These are phyloP conservation scores for Aspergillus pseudoviridinutans DNA, from an alignment of 2,329 filamentous ascomycete species.

Conservation along the genomic window DNA sequence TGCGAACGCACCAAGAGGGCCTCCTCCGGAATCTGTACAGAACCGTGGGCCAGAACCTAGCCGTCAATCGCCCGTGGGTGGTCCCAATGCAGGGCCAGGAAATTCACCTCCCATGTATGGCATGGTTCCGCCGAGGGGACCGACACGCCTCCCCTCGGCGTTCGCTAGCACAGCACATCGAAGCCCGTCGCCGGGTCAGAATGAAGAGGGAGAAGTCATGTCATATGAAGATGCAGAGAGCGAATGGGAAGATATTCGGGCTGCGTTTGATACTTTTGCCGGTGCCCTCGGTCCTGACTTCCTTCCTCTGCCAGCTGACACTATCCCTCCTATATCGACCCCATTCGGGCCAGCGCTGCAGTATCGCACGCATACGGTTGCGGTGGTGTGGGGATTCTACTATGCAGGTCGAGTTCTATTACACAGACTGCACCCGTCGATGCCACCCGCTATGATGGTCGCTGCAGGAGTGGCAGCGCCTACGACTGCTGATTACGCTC, in stretches of 20 bases:
- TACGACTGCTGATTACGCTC: slow-evolving; percentile 67
- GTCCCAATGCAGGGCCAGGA: slow-evolving; percentile 5
- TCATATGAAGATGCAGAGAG: slow-evolving; percentile 65
- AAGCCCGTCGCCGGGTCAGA: slow-evolving; percentile 13
- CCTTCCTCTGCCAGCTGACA: slow-evolving; percentile 67
- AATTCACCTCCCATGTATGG: slow-evolving; percentile 43
- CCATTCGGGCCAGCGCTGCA: slow-evolving; percentile 80
- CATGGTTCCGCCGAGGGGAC: slow-evolving; percentile 44
- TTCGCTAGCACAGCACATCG: slow-evolving; percentile 49
- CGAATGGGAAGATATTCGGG: slow-evolving; percentile 64
- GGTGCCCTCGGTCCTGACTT: slow-evolving; percentile 69
- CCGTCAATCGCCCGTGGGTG: slow-evolving; percentile 9
- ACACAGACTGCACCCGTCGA: slow-evolving; percentile 77
- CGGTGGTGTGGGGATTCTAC: slow-evolving; percentile 81
- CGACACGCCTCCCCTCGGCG: slow-evolving; percentile 45
- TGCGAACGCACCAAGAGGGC: slow-evolving; percentile 8
- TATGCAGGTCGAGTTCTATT: slow-evolving; percentile 80
- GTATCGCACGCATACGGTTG: slow-evolving; percentile 83
- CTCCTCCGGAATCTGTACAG: slow-evolving; percentile 7
- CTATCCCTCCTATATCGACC: slow-evolving; percentile 56
- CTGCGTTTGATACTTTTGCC: slow-evolving; percentile 43
- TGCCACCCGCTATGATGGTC: slow-evolving; percentile 87
- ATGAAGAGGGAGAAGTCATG: slow-evolving; percentile 55
- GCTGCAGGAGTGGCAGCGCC: slow-evolving; percentile 74
- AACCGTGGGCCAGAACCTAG: slow-evolving; percentile 13